Conservation (phyloP, 2,329 filamentous ascomycete species). For the Furcasterigmium sp. region DNA sequence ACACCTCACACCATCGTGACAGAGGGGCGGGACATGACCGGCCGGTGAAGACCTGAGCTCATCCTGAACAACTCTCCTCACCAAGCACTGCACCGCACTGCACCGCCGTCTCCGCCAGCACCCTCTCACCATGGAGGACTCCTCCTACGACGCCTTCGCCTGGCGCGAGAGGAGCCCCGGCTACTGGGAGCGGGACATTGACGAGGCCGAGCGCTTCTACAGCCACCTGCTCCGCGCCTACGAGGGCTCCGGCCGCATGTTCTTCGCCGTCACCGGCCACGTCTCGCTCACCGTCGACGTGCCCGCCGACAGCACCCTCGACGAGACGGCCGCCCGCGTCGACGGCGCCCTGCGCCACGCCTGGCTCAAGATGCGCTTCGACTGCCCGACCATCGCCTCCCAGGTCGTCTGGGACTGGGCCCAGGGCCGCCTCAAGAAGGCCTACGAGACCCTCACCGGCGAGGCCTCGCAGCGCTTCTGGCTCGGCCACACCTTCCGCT, state of each 20-base stretch:
- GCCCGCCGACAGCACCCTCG: background rate
- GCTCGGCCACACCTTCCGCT: constrained; percentile 23
- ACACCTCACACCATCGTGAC: too few species aligned
- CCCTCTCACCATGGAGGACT: background rate
- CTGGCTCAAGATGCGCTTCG: constrained; percentile 25
- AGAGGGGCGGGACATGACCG: too few species aligned
- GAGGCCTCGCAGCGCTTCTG: constrained; percentile 13
- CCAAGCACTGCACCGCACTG: too few species aligned
- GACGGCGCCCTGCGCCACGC: constrained; percentile 24
- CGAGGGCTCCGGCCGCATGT: constrained; percentile 29
- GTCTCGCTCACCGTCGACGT: constrained; percentile 22
- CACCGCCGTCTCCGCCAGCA: background rate
- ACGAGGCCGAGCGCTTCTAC: constrained; percentile 37
- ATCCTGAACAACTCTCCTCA: too few species aligned
- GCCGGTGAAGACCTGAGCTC: too few species aligned
- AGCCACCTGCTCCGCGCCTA: constrained; percentile 25
- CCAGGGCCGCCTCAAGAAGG: constrained; percentile 19
- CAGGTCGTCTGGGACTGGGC: constrained; percentile 13
- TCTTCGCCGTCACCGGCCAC: constrained; percentile 35
- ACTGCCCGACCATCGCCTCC: constrained; percentile 27
- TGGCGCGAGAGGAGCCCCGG: constrained; percentile 21
- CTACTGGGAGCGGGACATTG: constrained; percentile 27
- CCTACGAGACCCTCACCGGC: constrained; percentile 13
- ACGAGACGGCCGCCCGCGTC: constrained; percentile 11
- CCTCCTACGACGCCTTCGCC: constrained; percentile 3